Conservation (phyloP, 2,329 filamentous ascomycete genomes). For the Phyllosticta citriasiana region DNA sequence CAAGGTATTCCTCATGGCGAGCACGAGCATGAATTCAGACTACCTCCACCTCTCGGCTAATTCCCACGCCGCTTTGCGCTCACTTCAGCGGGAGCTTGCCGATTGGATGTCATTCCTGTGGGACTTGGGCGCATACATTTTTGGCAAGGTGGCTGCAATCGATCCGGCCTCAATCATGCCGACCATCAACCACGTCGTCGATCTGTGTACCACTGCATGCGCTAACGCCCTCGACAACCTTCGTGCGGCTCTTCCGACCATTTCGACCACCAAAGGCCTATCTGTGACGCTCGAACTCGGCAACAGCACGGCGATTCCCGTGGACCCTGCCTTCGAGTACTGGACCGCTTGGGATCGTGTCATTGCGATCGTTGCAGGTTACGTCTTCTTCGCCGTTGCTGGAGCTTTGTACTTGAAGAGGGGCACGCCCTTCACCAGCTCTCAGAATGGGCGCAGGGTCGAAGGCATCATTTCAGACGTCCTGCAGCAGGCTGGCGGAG, state of each 20-base stretch:
- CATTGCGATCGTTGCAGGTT: conserved; percentile 73
- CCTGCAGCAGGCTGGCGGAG: conserved; percentile 86
- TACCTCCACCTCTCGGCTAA: conserved; percentile 27
- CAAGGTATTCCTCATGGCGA: conserved; percentile 19
- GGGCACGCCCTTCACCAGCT: conserved; percentile 56
- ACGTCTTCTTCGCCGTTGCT: conserved; percentile 62
- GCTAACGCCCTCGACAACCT: not conserved
- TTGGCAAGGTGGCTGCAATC: not conserved
- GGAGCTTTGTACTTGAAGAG: conserved; percentile 72
- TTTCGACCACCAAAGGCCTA: conserved; percentile 23
- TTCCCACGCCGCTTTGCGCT: conserved; percentile 27
- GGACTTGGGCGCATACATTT: not conserved
- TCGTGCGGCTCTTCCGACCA: conserved; percentile 5
- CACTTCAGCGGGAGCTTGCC: conserved; percentile 18
- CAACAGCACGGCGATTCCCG: conserved; percentile 14
- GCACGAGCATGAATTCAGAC: conserved; percentile 21
- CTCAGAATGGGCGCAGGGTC: conserved; percentile 43
- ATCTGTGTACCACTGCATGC: not conserved
- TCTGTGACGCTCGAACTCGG: conserved; percentile 27
- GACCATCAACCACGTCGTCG: not conserved
- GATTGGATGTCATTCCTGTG: not conserved
- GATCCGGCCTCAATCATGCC: conserved; percentile 6
- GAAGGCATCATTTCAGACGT: conserved; percentile 74
- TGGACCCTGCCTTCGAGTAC: conserved; percentile 30
- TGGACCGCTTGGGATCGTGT: conserved; percentile 46